phyloP scores from a whole-genome alignment of 768 basidiomycete genomes.

The Russula vinacea region DNA sequence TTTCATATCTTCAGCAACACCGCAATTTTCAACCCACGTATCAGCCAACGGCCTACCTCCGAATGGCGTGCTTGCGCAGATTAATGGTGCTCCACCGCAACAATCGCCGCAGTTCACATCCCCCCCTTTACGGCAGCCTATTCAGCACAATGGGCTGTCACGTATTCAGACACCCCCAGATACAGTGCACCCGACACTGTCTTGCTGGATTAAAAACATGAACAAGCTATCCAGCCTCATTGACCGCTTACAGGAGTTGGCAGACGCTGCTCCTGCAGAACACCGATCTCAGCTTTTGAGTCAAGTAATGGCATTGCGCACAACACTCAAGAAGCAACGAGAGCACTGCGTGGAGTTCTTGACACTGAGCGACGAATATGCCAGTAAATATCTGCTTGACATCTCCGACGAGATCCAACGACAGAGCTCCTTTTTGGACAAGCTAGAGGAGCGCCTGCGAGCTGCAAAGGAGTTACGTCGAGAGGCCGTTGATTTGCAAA shows the following conservation, averaged over 20 bases:
- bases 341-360: background rate
- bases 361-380: background rate
- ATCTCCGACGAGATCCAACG: background rate
- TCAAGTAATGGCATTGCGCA: background rate
- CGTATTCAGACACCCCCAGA: no score
- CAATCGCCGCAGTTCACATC: constrained; percentile 8
- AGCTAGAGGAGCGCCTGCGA: background rate
- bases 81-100: constrained; percentile 8
- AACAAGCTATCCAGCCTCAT: background rate
- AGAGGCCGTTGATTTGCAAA: background rate
- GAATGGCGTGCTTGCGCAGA: constrained; percentile 1
- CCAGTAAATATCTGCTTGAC: background rate
- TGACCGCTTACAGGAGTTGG: background rate
- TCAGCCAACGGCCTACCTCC: constrained; percentile 7
- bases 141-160: constrained; percentile 1
- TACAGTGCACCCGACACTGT: background rate
- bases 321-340: background rate
- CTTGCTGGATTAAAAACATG: background rate
- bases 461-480: background rate
- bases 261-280: background rate
- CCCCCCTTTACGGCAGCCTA: background rate
- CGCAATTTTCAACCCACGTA: constrained; percentile 15
- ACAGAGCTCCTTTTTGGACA: background rate
- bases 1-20: background rate
- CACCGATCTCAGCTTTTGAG: background rate